Percentiles rank a stretch among this genome's conserved stretches.
Evolutionary conservation across 2,329 filamentous ascomycete species (phyloP).

Genomic region (Talaromyces piceae): DNA sequence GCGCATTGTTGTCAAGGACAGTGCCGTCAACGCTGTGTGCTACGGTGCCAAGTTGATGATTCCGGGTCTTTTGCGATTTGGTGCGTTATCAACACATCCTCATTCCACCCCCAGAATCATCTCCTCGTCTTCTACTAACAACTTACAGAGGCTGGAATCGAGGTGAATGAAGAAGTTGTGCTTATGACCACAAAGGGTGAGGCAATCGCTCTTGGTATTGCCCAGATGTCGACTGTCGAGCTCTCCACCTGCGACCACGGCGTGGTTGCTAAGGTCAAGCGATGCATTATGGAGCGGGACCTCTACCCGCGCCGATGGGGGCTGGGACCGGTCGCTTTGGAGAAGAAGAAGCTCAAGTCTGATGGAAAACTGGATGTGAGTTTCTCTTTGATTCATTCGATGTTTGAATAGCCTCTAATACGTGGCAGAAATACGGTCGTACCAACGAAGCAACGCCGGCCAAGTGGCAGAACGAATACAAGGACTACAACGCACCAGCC

Average conservation of each 20-base stretch:
- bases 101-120: not conserved
- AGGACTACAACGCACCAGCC: slow-evolving; percentile 66
- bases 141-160: slow-evolving; percentile 69
- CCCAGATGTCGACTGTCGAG: slow-evolving; percentile 96
- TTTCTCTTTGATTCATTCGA: slow-evolving; percentile 6
- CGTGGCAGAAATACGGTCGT: slow-evolving; percentile 73
- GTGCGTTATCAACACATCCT: slow-evolving; percentile 43
- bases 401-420: slow-evolving; percentile 19
- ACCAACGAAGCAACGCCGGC: slow-evolving; percentile 87
- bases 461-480: slow-evolving; percentile 89
- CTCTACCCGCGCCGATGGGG: slow-evolving; percentile 96
- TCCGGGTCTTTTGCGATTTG: slow-evolving; percentile 86
- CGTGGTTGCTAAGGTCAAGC: slow-evolving; percentile 97
- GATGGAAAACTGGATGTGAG: slow-evolving; percentile 85
- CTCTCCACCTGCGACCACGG: slow-evolving; percentile 96
- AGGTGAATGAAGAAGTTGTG: slow-evolving; percentile 92
- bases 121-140: too few species aligned
- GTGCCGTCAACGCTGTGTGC: slow-evolving; percentile 92
- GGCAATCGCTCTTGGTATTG: slow-evolving; percentile 91
- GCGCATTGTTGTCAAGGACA: slow-evolving; percentile 95
- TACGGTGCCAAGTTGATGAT: slow-evolving; percentile 99
- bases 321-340: slow-evolving; percentile 79
- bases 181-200: slow-evolving; percentile 99
- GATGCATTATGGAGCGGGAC: slow-evolving; percentile 99
- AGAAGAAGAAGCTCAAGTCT: slow-evolving; percentile 99